Conservation (phyloP, 345 rosid species). For the Gossypium turneri region DNA sequence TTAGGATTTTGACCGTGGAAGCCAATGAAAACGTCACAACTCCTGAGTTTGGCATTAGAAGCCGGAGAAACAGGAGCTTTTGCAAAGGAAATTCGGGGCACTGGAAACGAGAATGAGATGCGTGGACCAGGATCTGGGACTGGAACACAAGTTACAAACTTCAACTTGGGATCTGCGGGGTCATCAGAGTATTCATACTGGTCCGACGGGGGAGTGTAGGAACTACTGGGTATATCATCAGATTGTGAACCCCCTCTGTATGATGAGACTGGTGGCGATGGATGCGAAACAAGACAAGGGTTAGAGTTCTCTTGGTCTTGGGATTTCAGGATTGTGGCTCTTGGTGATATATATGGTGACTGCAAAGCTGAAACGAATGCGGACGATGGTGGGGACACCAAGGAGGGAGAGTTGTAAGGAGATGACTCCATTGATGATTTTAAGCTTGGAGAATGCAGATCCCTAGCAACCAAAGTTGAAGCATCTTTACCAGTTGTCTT, state of each 20-base stretch:
- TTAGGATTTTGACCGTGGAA: conserved; percentile 83
- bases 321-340: conserved; percentile 47
- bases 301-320: conserved; percentile 16
- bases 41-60: conserved; percentile 72
- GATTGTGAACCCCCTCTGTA: conserved; percentile 49
- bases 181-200: conserved; percentile 76
- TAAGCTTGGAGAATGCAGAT: conserved; percentile 43
- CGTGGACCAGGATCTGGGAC: conserved; percentile 62
- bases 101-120: conserved; percentile 81
- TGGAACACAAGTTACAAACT: conserved; percentile 45
- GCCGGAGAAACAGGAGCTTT: conserved; percentile 70
- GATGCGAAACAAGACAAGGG: conserved; percentile 15
- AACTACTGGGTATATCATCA: conserved; percentile 87
- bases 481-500: conserved; percentile 8
- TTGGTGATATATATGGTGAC: conserved; percentile 91
- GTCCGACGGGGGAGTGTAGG: conserved; percentile 86
- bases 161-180: conserved; percentile 53
- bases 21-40: conserved; percentile 87
- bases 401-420: conserved; percentile 68
- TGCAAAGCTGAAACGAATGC: conserved; percentile 92
- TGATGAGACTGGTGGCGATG: conserved; percentile 41
- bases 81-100: conserved; percentile 73
- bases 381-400: conserved; percentile 85
- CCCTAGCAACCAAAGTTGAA: conserved; percentile 11
- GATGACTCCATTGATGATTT: conserved; percentile 45